Percentiles rank a stretch among this genome's conserved stretches.
These are phyloP conservation scores for Morella rubra DNA, from an alignment of 306 rosid species.

Conservation along the genomic window DNA sequence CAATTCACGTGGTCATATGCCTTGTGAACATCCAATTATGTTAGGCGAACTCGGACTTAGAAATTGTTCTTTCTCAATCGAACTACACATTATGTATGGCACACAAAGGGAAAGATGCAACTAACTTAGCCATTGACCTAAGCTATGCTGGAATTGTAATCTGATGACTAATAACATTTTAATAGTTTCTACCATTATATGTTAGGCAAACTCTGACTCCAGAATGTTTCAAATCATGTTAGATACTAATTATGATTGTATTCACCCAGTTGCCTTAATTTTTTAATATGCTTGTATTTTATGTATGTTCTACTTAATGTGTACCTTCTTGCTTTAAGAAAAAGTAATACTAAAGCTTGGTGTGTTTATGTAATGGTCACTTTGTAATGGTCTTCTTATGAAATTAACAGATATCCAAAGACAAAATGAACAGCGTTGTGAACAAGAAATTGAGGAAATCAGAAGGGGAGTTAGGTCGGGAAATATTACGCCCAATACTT, in stretches of 20 bases:
- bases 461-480: slow-evolving; percentile 72
- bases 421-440: slow-evolving; percentile 87
- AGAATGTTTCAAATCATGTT: neutral
- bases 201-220: neutral
- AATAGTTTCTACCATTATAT: neutral
- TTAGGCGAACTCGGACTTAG: no score
- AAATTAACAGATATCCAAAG: slow-evolving; percentile 64
- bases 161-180: no score
- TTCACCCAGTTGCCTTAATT: neutral
- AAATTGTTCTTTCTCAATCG: neutral
- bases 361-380: slow-evolving; percentile 3
- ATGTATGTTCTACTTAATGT: slow-evolving; percentile 6
- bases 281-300: neutral
- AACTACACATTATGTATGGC: neutral
- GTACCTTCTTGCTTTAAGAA: slow-evolving; percentile 8
- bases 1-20: no score
- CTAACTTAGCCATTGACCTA: neutral
- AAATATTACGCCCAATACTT: slow-evolving; percentile 58
- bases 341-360: neutral
- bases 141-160: neutral
- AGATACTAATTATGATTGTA: neutral
- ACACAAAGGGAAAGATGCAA: neutral
- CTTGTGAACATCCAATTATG: no score
- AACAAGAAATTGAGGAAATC: slow-evolving; percentile 88
- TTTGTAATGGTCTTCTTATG: slow-evolving; percentile 9